These are phyloP conservation scores for Fusarium sp. DNA, from an alignment of 2,329 filamentous ascomycete genomes.

Conservation along the genomic window DNA sequence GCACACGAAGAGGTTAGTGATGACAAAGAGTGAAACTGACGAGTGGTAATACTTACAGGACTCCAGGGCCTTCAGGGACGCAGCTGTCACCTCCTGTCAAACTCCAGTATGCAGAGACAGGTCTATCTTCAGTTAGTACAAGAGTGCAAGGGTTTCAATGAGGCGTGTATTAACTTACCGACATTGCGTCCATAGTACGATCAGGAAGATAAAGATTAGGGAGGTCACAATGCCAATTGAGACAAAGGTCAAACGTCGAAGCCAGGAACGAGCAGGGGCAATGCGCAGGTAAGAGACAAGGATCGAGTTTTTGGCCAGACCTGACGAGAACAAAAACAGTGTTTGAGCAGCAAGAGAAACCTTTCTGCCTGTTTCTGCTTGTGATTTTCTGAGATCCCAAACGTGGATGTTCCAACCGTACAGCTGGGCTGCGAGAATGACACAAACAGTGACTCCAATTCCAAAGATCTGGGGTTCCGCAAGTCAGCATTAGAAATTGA, in stretches of 20 bases:
- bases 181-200: conserved; percentile 54
- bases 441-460: conserved; percentile 50
- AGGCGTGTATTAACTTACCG: conserved; percentile 36
- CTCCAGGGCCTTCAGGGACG: conserved; percentile 45
- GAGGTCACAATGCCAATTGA: conserved; percentile 46
- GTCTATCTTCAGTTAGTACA: conserved; percentile 15
- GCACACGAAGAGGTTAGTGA: background rate
- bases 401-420: conserved; percentile 55
- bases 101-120: conserved; percentile 42
- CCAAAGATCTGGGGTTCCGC: conserved; percentile 47
- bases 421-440: conserved; percentile 50
- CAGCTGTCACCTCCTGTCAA: conserved; percentile 44
- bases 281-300: conserved; percentile 55
- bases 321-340: conserved; percentile 54
- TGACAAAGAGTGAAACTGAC: too few relatives aligned
- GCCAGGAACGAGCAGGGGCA: conserved; percentile 49
- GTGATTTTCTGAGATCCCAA: conserved; percentile 49
- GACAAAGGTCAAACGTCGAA: conserved; percentile 48
- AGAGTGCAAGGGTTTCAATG: background rate
- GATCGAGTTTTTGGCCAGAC: conserved; percentile 55
- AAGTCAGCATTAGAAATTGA: conserved; percentile 23
- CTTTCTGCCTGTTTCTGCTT: conserved; percentile 49
- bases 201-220: conserved; percentile 48
- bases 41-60: conserved; percentile 37
- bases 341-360: conserved; percentile 55